Evolutionary conservation across 2,329 filamentous ascomycete species (phyloP), one percentile per base, ranked within the genome.

Genomic region (Aspergillus sergii): DNA sequence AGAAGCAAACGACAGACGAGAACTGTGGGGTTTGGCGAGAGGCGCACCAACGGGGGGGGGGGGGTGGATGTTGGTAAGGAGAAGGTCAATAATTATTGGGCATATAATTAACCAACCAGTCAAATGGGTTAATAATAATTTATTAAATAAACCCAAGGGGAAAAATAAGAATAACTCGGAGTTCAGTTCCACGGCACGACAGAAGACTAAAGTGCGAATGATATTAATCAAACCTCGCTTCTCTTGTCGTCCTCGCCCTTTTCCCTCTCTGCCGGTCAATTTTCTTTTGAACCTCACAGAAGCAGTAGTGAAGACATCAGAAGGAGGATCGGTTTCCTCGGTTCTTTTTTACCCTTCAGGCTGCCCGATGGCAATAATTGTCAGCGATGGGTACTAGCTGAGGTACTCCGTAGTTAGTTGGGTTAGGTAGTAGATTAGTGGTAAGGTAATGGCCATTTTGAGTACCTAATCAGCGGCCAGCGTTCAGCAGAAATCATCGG

Each of bases 11-110:
- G 51, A 19, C 10, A 34, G 30, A 36, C 28, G 32, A 36, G 34
- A 55, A 55, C 51, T 36, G 51, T 55, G 51, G 51, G 51, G 51
- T 55, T 55, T 55, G 51, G 51, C 51, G 51, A 55, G 51, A 41
- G 34, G 51, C 34, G 51, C 51, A 55, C 51, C 32, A 54, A 54
- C 51, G 30, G 51, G 51, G 28, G 51, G 30, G 51, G 51, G 28
- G 51, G 51, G 23, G 51, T 54, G 51, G 51, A 36, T 36, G 51
- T 34, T 54, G 19, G 51, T 54, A 54, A 54, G 51, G 51, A 54
- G 32, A 54, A 23, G 28, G 51, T 54, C 32, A 54, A 54, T 54
- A 54, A 36, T 54, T 54, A 32, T 54, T 54, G 28, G 51, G 51
- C 46, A 16, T 54, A 36, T 32, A 39, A 55, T 55, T 41, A 41